Percentiles rank a stretch among this genome's conserved stretches.
These are phyloP conservation scores for Rehmannia glutinosa DNA, from an alignment of 257 asterid species.

Conservation along the genomic window DNA sequence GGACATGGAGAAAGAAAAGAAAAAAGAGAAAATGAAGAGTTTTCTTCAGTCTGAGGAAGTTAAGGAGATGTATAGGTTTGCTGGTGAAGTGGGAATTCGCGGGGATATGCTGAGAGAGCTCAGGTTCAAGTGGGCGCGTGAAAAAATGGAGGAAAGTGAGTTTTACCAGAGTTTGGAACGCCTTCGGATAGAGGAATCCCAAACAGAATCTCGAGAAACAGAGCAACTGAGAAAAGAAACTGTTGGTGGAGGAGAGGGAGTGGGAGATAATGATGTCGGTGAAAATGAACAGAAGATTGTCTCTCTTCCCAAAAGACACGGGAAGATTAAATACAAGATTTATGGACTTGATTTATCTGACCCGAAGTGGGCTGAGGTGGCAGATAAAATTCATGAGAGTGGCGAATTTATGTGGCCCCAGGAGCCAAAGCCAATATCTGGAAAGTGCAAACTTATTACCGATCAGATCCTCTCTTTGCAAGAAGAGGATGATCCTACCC, in stretches of 20 bases:
- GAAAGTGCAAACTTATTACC: conserved; percentile 61
- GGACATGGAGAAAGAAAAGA: conserved; percentile 82
- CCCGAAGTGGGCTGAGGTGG: conserved; percentile 75
- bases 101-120: conserved; percentile 91
- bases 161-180: conserved; percentile 48
- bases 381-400: conserved; percentile 66
- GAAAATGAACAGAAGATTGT: conserved; percentile 27
- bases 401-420: conserved; percentile 55
- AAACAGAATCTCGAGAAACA: conserved; percentile 18
- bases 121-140: conserved; percentile 89
- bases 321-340: conserved; percentile 76
- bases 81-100: conserved; percentile 81
- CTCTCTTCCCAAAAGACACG: conserved; percentile 80
- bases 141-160: conserved; percentile 83
- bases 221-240: conserved; percentile 12
- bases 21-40: conserved; percentile 71
- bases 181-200: conserved; percentile 25
- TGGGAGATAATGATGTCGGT: conserved; percentile 1
- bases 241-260: conserved; percentile 13
- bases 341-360: conserved; percentile 87
- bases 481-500: conserved; percentile 51
- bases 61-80: conserved; percentile 77
- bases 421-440: conserved; percentile 62
- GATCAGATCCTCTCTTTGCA: conserved; percentile 55
- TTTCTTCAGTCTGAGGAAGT: conserved; percentile 89